Conservation (phyloP, 2,329 filamentous ascomycete genomes). For the Diaporthe sp. region DNA sequence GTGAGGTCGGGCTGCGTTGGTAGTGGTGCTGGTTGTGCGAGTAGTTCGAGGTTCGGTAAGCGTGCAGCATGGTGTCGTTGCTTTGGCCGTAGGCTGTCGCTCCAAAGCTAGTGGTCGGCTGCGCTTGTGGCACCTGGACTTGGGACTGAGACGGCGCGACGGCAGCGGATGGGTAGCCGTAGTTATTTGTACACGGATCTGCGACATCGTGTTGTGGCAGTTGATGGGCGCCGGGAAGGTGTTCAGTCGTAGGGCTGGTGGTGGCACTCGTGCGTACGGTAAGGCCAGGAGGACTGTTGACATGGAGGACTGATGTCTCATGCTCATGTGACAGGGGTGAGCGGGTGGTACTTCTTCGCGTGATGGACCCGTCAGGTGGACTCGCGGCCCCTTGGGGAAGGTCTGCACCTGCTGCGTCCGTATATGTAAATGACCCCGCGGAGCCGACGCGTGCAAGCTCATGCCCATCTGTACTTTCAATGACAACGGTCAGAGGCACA, state of each 20-base stretch:
- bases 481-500: conserved; percentile 69
- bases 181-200: conserved; percentile 67
- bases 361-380: conserved; percentile 52
- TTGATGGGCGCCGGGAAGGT: conserved; percentile 46
- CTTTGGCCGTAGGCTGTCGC: conserved; percentile 54
- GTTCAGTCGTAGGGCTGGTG: conserved; percentile 49
- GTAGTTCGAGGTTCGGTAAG: conserved; percentile 68
- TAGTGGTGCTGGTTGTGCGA: conserved; percentile 46
- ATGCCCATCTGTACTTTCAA: conserved; percentile 66
- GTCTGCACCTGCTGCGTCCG: conserved; percentile 45
- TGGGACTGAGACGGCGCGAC: conserved; percentile 53
- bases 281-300: conserved; percentile 57
- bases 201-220: conserved; percentile 45
- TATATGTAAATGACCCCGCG: conserved; percentile 61
- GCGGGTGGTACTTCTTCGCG: conserved; percentile 41
- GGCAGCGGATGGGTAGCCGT: conserved; percentile 69
- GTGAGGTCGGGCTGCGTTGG: conserved; percentile 41
- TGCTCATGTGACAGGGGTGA: conserved; percentile 42
- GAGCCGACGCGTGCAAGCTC: conserved; percentile 65
- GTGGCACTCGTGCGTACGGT: conserved; percentile 49
- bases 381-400: conserved; percentile 50
- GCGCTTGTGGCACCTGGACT: conserved; percentile 46
- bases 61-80: conserved; percentile 67
- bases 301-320: conserved; percentile 40
- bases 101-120: conserved; percentile 43